Conservation (phyloP, 805 yeast species). For the Nakazawaea pomicola region DNA sequence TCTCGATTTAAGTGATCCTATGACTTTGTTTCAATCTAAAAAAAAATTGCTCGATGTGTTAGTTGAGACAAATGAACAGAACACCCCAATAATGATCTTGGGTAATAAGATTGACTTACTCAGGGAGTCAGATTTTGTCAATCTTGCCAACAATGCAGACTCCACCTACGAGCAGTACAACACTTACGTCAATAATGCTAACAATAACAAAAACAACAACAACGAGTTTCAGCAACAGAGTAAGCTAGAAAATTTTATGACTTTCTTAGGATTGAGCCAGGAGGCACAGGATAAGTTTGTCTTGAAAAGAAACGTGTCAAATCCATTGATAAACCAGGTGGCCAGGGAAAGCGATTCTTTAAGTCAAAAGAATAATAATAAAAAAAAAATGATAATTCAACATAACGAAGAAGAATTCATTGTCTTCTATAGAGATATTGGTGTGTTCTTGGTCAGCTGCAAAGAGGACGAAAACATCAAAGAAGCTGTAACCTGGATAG, state of each 20-base stretch:
- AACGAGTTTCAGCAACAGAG: conserved; percentile 11
- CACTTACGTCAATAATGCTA: not conserved
- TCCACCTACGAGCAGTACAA: too few relatives aligned
- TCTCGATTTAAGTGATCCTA: conserved; percentile 25
- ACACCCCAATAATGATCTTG: conserved; percentile 22
- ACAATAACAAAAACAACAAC: conserved; percentile 3
- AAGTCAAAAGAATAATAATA: not conserved
- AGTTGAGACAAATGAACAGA: conserved; percentile 15
- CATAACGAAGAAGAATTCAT: conserved; percentile 5
- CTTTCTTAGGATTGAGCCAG: conserved; percentile 17
- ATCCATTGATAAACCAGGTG: not conserved
- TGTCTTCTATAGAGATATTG: conserved; percentile 19
- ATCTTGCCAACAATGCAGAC: not conserved
- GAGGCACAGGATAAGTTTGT: conserved; percentile 6
- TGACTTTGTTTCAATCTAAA: conserved; percentile 21
- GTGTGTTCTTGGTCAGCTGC: conserved; percentile 20
- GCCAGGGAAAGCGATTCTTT: too few relatives aligned
- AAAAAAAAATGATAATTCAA: not conserved
- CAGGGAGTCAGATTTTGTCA: conserved; percentile 13
- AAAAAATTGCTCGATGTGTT: conserved; percentile 18
- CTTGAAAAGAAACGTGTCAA: conserved; percentile 5
- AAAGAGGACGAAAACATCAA: conserved; percentile 15
- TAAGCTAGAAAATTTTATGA: conserved; percentile 15
- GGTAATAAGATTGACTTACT: conserved; percentile 26
- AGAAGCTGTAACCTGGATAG: conserved; percentile 20